Percentiles rank a stretch among this genome's conserved stretches.
These are phyloP conservation scores for Diaporthe ampelina DNA, from an alignment of 2,329 filamentous ascomycete species.

Conservation along the genomic window DNA sequence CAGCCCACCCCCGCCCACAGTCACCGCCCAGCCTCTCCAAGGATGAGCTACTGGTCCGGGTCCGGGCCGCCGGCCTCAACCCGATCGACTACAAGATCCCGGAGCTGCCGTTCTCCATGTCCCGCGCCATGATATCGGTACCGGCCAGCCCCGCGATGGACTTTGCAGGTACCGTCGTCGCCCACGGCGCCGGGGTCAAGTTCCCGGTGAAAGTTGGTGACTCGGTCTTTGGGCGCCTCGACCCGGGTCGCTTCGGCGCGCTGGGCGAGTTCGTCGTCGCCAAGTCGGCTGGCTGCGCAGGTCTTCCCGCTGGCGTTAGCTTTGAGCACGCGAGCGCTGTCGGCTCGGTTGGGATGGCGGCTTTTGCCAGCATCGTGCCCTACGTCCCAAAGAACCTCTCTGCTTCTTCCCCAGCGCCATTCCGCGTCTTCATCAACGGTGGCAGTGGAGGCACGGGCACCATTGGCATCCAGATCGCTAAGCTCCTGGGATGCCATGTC, in stretches of 20 bases:
- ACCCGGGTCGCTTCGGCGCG: slow-evolving; percentile 50
- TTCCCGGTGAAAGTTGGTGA: slow-evolving; percentile 54
- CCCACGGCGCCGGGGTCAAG: slow-evolving; percentile 48
- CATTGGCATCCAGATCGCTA: slow-evolving; percentile 74
- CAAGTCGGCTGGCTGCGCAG: slow-evolving; percentile 48
- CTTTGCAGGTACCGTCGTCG: slow-evolving; percentile 60
- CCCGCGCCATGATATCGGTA: slow-evolving; percentile 53
- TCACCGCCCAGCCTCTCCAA: neutral
- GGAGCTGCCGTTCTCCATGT: slow-evolving; percentile 59
- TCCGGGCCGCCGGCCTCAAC: slow-evolving; percentile 68
- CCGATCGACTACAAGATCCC: slow-evolving; percentile 75
- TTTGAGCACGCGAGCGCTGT: slow-evolving; percentile 56
- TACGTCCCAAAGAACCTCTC: slow-evolving; percentile 58
- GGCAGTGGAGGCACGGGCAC: slow-evolving; percentile 73
- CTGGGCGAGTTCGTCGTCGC: slow-evolving; percentile 53
- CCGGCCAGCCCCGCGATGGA: slow-evolving; percentile 65
- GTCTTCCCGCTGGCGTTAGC: slow-evolving; percentile 58
- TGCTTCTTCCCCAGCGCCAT: neutral
- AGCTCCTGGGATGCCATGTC: slow-evolving; percentile 70
- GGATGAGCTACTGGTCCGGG: slow-evolving; percentile 62
- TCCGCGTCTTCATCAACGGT: slow-evolving; percentile 74
- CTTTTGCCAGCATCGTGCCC: slow-evolving; percentile 61
- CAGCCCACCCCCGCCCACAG: slow-evolving; percentile 20
- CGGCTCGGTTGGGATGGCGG: slow-evolving; percentile 61
- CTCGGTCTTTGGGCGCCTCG: slow-evolving; percentile 59